Evolutionary conservation across 2,329 filamentous ascomycete species (phyloP), one percentile per base, ranked within the genome.

Genomic region (Claviceps pusilla): DNA sequence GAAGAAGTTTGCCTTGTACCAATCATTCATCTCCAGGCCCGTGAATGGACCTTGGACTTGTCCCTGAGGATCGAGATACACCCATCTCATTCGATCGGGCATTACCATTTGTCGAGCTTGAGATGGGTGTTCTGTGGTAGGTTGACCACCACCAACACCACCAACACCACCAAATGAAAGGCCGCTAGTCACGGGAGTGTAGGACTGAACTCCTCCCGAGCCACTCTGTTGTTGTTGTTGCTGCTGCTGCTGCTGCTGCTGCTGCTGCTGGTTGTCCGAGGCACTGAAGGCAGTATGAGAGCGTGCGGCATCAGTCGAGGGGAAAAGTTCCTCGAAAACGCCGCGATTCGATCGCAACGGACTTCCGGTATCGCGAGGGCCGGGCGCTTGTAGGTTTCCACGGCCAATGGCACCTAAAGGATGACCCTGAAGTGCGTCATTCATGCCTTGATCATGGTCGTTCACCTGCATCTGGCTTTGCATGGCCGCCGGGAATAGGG

Each of bases 1-100:
- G 70, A 98, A 98, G 72, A 97, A 98, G 48, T 91, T 90, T 42
- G 90, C 91, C 68, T 97, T 97, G 72, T 97, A 98, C 93, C 93
- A 98, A 63, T 98, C 94, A 61, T 98, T 94, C 93, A 98, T 98
- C 69, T 98, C 93, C 51, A 98, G 73, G 1, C 93, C 93, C 43
- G 89, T 96, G 71, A 93, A 98, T 0, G 93, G 93, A 0, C 93
- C 93, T 66, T 98, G 93, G 6, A 89, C 84, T 58, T 88, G 86
- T 28, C 89, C 89, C 65, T 95, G 88, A 5, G 93, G 93, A 66
- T 98, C 93, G 52, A 94, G 83, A 66, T 98, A 98, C 19, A 96
- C 91, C 93, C 93, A 98, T 62, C 91, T 80, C 89, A 98, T 98
- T 14, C 94, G 80, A 68, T 98, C 93, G 2, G 93, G 93, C 93